A percentile compares a stretch with the other conserved stretches of the same genome.
Evolutionary conservation across 805 yeast species (phyloP).

Genomic region (Jamesozyma gamospora): DNA sequence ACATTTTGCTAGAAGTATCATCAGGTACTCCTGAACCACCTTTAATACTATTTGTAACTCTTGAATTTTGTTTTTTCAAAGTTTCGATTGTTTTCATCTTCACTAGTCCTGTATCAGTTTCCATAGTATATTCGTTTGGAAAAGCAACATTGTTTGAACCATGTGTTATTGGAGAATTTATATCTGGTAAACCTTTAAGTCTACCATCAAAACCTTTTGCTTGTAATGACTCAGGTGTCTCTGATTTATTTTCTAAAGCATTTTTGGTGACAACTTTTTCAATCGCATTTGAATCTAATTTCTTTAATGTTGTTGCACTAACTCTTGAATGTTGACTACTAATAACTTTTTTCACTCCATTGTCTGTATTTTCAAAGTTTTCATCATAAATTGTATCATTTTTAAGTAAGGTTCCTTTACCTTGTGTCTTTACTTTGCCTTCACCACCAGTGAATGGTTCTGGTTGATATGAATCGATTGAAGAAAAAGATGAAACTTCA

Average conservation of each 20-base stretch:
- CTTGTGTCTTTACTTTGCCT: not conserved
- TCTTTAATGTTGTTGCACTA: conserved; percentile 12
- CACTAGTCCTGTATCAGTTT: conserved; percentile 58
- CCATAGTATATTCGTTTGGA: conserved; percentile 60
- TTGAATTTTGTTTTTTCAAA: conserved; percentile 36
- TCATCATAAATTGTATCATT: conserved; percentile 3
- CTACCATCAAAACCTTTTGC: conserved; percentile 10
- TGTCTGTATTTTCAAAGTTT: not conserved
- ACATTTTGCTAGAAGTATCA: not conserved
- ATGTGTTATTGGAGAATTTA: conserved; percentile 15
- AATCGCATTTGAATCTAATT: conserved; percentile 11
- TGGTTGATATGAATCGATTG: conserved; percentile 20
- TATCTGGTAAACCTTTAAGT: conserved; percentile 13
- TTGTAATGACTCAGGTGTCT: conserved; percentile 17
- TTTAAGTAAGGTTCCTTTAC: not conserved
- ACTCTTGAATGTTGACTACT: conserved; percentile 5
- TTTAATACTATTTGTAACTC: conserved; percentile 7
- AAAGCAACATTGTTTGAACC: conserved; percentile 27
- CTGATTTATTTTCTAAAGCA: conserved; percentile 16
- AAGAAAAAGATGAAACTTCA: conserved; percentile 22
- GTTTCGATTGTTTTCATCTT: conserved; percentile 45
- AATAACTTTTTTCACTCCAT: not conserved
- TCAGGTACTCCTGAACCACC: not conserved
- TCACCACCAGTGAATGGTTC: conserved; percentile 12
- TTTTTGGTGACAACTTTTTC: conserved; percentile 19